These are phyloP conservation scores for Alternaria novae-zelandiae DNA, from an alignment of 2,329 filamentous ascomycete species.

Conservation along the genomic window DNA sequence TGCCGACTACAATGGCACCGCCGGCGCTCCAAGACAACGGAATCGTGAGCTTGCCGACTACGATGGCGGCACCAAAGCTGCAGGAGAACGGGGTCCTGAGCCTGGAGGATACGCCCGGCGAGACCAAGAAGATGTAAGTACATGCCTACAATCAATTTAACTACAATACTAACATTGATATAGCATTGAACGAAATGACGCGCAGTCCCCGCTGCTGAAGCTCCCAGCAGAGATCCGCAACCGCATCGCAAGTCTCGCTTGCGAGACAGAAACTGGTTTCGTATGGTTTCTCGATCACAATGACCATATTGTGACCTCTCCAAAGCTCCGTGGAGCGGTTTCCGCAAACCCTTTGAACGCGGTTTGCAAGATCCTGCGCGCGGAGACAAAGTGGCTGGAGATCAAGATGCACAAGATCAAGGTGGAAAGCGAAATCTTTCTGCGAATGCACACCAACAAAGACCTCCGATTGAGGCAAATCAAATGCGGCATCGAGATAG, in stretches of 20 bases:
- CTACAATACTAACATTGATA: background rate
- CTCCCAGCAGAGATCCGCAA: background rate
- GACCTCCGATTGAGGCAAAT: background rate
- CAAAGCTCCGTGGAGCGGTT: background rate
- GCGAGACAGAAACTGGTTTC: background rate
- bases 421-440: rapidly evolving
- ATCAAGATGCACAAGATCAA: background rate
- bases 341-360: background rate
- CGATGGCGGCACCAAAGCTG: background rate
- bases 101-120: background rate
- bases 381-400: background rate
- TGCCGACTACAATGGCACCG: background rate
- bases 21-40: background rate
- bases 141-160: background rate
- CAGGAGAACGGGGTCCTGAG: background rate
- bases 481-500: background rate
- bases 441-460: background rate
- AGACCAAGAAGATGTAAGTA: background rate
- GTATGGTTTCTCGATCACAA: background rate
- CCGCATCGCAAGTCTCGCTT: background rate
- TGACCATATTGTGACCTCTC: background rate
- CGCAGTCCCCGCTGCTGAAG: background rate
- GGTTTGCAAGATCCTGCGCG: background rate
- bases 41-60: background rate
- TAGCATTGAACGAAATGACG: background rate